Conservation (phyloP, 495 filamentous ascomycete species). For the Beverwykella pulmonaria region DNA sequence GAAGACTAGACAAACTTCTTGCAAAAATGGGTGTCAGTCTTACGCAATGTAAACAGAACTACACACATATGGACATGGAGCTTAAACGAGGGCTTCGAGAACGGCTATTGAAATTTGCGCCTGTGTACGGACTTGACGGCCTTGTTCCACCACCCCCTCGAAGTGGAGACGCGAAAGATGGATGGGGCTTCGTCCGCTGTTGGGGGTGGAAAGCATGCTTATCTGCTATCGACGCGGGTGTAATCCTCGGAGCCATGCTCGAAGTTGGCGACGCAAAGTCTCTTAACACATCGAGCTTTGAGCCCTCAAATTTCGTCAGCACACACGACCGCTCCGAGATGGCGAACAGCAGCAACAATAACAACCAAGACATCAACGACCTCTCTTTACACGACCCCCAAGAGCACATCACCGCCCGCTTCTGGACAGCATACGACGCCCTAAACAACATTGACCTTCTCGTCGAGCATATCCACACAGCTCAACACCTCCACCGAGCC, state of each 20-base stretch:
- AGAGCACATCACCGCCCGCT: slow-evolving; percentile 71
- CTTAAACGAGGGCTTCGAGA: slow-evolving; percentile 85
- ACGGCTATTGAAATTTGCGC: slow-evolving; percentile 84
- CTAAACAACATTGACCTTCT: slow-evolving; percentile 71
- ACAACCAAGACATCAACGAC: not conserved
- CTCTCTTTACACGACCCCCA: slow-evolving; percentile 47
- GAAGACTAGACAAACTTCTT: slow-evolving; percentile 90
- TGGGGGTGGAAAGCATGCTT: slow-evolving; percentile 98
- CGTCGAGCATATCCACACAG: slow-evolving; percentile 74
- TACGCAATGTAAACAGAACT: slow-evolving; percentile 89
- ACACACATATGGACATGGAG: slow-evolving; percentile 98
- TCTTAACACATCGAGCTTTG: slow-evolving; percentile 26
- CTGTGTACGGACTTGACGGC: slow-evolving; percentile 87
- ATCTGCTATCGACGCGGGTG: slow-evolving; percentile 86
- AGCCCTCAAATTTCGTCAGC: slow-evolving; percentile 23
- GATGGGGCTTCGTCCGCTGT: slow-evolving; percentile 94
- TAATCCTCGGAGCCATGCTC: slow-evolving; percentile 85
- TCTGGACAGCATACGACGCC: slow-evolving; percentile 94
- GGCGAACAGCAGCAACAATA: not conserved
- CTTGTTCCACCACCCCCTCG: slow-evolving; percentile 72
- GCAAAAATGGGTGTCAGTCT: slow-evolving; percentile 98
- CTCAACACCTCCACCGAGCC: slow-evolving; percentile 85
- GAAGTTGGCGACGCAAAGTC: slow-evolving; percentile 70
- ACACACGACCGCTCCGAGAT: slow-evolving; percentile 27
- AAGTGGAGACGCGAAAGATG: slow-evolving; percentile 66